Base-by-base conservation (phyloP, 495 filamentous ascomycete species). In the Podospora pseudoanserina region DNA sequence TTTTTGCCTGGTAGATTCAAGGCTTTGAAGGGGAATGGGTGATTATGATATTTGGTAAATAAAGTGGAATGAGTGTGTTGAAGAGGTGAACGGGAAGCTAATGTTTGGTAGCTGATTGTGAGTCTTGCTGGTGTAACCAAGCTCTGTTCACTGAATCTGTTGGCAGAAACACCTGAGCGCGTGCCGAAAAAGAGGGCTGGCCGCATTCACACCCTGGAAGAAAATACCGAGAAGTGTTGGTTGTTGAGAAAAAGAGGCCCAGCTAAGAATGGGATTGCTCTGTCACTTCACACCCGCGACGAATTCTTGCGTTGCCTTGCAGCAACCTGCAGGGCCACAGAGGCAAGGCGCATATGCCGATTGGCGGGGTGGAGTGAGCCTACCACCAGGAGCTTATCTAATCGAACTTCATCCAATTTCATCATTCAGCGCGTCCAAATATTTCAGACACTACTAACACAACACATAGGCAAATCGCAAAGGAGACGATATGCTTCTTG, bases 111-210 rank as follows among this genome's bases (percentile, higher is more conserved):
- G 20, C 56, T 39, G 2, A 64, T 16, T 49, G 39, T 11, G 9
- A 49, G 39, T 49, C 39, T 49, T 13, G 39, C 39, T 11, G 39
- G 39, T 49, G 39, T 49, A 13, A 49, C 39, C 39, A 49, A 49
- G 13, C 39, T 49, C 15, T 11, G 39, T 53, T 44, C 65, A 53
- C 44, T 60, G 60, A 54, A 60, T 67, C 32, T 60, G 60, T 53
- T 66, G 55, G 65, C 18, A 26, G 68, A 63, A 34, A 65, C 68
- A 69, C 71, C 71, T 68, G 68, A 68, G 68, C 63, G 65, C 65
- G 64, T 54, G 68, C 69, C 66, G 53, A 68, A 53, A 15, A 65
- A 61, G 4, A 73, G 66, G 34, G 68, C 69, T 70, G 71, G 68
- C 65, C 63, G 66, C 71, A 72, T 75, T 70, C 68, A 74, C 70